A percentile compares a stretch with the other conserved stretches of the same genome.
Evolutionary conservation across 495 filamentous ascomycete genomes (phyloP).

Genomic region (Podospora pseudocomata): DNA sequence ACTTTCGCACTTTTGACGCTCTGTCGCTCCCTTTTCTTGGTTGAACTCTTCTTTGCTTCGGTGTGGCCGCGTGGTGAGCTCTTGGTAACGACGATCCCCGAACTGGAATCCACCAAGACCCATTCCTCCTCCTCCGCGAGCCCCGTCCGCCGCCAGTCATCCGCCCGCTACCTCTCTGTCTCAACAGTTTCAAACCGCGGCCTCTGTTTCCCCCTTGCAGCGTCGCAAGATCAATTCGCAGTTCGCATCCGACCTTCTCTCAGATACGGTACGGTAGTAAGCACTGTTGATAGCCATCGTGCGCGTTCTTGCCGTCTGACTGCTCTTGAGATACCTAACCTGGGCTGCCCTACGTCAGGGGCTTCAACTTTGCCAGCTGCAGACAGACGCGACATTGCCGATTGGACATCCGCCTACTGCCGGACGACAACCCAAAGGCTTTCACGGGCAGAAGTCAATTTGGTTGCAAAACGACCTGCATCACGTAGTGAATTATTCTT

Average conservation of each 20-base stretch:
- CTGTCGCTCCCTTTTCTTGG: no score
- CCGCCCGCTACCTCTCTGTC: conserved; percentile 4
- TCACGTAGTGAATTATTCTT: conserved; percentile 13
- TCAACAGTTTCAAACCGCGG: neutral
- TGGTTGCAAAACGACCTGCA: neutral
- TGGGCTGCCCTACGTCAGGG: neutral
- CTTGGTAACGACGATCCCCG: neutral
- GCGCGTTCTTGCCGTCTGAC: neutral
- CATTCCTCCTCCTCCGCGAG: neutral
- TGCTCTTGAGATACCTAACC: no score
- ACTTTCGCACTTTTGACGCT: neutral
- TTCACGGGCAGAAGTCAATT: neutral
- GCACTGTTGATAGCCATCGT: neutral
- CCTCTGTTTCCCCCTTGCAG: neutral
- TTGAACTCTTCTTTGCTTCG: no score
- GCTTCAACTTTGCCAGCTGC: neutral
- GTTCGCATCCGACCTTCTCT: no score
- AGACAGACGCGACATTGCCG: conserved; percentile 3
- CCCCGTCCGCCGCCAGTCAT: neutral
- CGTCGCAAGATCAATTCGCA: no score
- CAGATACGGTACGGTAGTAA: neutral
- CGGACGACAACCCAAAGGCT: neutral
- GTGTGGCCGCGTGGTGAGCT: neutral
- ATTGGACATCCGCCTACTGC: neutral
- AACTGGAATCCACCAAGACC: neutral